Evolutionary conservation across 148 eudicot species (phyloP).

Genomic region (Chenopodium formosanum): DNA sequence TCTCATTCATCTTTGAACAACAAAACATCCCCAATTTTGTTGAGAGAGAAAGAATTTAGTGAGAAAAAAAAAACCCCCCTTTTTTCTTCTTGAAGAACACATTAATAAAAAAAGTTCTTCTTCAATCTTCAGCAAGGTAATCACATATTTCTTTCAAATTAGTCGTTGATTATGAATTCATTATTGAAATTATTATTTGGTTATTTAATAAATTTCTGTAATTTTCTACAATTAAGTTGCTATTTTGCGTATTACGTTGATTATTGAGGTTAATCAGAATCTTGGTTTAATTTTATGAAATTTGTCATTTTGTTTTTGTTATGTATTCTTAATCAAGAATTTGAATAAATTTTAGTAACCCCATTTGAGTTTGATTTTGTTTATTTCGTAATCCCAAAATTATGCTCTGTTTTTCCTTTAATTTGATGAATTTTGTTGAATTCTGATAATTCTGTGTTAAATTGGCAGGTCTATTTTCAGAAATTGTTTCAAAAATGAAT

Average conservation of each 20-base stretch:
- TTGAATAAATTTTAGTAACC: not conserved
- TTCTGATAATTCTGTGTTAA: constrained; percentile 4
- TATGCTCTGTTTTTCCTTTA: constrained; percentile 26
- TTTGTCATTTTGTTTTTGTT: not conserved
- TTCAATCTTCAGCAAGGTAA: constrained; percentile 16
- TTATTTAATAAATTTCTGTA: not conserved
- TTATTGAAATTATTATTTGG: not conserved
- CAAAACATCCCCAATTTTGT: not conserved
- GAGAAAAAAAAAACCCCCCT: constrained; percentile 11
- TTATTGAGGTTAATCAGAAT: not conserved
- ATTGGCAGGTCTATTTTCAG: constrained; percentile 32
- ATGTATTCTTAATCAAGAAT: not conserved
- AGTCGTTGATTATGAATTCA: too few relatives aligned
- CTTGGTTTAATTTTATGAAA: not conserved
- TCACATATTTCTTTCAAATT: not conserved
- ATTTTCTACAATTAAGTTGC: not conserved
- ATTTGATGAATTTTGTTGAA: not conserved
- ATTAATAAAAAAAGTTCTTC: constrained; percentile 2
- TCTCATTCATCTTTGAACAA: constrained; percentile 1
- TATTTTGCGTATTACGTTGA: not conserved
- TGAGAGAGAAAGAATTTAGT: not conserved
- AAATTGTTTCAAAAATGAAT: constrained; percentile 49
- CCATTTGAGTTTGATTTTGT: constrained; percentile 1
- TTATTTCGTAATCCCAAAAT: not conserved
- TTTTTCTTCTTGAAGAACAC: constrained; percentile 17